Conservation (phyloP, 345 rosid genomes). For the Citrus glauca region DNA sequence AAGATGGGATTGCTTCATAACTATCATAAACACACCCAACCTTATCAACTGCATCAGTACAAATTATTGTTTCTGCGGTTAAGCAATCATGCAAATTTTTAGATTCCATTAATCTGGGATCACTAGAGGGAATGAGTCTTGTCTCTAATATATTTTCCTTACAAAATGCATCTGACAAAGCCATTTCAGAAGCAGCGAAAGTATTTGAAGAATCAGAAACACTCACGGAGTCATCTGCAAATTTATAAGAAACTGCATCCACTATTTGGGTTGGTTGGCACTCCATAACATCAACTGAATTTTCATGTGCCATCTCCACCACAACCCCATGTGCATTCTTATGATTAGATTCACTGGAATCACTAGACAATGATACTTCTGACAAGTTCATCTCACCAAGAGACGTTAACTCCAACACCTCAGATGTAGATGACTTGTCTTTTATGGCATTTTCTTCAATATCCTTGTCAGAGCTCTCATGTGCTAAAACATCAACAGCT, state of each 20-base stretch:
- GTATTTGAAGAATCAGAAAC: constrained; percentile 16
- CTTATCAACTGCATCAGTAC: background rate
- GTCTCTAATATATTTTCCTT: constrained; percentile 15
- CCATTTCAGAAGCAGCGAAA: constrained; percentile 14
- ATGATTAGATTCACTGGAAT: background rate
- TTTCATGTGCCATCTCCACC: constrained; percentile 13
- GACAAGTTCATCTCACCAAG: constrained; percentile 13
- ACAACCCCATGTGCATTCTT: constrained; percentile 9
- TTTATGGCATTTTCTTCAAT: constrained; percentile 24
- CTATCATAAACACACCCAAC: constrained; percentile 17
- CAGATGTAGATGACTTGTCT: constrained; percentile 19
- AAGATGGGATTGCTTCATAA: constrained; percentile 10
- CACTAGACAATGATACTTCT: constrained; percentile 2
- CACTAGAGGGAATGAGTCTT: constrained; percentile 10
- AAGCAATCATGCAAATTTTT: constrained; percentile 10
- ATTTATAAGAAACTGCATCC: background rate
- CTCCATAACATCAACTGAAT: constrained; percentile 16
- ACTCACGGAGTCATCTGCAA: background rate
- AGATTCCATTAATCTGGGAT: constrained; percentile 13
- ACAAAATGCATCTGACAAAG: constrained; percentile 5
- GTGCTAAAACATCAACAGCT: constrained; percentile 11
- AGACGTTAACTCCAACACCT: constrained; percentile 14
- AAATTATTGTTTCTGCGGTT: constrained; percentile 3
- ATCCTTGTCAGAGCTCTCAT: constrained; percentile 5
- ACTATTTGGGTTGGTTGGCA: constrained; percentile 1